phyloP scores from a whole-genome alignment of 306 rosid species.

The Albizia julibrissin region DNA sequence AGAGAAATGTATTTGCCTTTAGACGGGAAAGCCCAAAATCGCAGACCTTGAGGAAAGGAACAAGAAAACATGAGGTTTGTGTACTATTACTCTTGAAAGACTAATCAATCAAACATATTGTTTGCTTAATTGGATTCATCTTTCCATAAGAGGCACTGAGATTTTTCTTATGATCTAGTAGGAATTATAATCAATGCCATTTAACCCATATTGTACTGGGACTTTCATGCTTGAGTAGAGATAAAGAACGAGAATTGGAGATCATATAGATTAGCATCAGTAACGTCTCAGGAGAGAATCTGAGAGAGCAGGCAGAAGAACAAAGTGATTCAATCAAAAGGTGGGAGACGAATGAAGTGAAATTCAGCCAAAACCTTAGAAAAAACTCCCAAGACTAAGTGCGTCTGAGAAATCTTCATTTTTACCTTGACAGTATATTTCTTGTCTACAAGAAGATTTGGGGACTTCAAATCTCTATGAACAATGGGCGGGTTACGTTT shows the following conservation, averaged over 20 bases:
- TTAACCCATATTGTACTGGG: neutral
- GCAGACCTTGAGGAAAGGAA: conserved; percentile 53
- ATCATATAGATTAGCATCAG: neutral
- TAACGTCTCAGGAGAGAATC: conserved; percentile 6
- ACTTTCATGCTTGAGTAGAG: neutral
- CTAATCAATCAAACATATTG: neutral
- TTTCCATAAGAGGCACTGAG: neutral
- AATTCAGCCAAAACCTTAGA: conserved; percentile 7
- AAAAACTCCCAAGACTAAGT: neutral
- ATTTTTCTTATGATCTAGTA: neutral
- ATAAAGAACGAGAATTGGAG: neutral
- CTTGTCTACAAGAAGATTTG: conserved; percentile 88
- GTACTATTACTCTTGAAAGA: neutral
- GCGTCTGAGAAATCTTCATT: conserved; percentile 8
- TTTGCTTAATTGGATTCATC: neutral
- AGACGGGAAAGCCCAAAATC: conserved; percentile 93
- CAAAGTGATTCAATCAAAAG: neutral
- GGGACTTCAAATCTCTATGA: conserved; percentile 90
- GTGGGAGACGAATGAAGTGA: neutral
- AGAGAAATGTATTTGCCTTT: conserved; percentile 84
- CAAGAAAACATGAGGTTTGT: conserved; percentile 1
- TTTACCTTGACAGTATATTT: conserved; percentile 81
- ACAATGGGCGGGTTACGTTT: conserved; percentile 85
- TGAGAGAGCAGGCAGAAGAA: conserved; percentile 6
- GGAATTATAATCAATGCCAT: neutral